phyloP scores from a whole-genome alignment of 495 filamentous ascomycete species.

The Xylaria longipes region DNA sequence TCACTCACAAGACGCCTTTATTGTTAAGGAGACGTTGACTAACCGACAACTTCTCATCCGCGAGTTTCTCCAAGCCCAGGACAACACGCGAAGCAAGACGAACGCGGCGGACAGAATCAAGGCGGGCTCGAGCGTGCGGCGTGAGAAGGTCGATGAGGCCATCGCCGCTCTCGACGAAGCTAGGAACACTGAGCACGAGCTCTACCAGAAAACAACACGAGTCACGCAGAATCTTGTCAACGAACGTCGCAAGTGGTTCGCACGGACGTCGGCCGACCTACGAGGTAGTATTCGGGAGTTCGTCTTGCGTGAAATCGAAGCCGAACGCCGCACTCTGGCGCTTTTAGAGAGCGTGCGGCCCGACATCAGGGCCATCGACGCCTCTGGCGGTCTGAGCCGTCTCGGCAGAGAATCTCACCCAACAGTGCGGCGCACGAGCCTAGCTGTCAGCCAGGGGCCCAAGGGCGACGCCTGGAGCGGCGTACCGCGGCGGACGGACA shows the following conservation, averaged over 20 bases:
- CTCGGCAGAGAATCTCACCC: slow-evolving; percentile 90
- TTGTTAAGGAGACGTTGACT: slow-evolving; percentile 98
- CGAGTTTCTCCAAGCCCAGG: slow-evolving; percentile 87
- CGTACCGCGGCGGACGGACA: slow-evolving; percentile 80
- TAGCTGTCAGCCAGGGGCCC: slow-evolving; percentile 87
- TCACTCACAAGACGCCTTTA: slow-evolving; percentile 94
- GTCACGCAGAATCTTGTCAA: slow-evolving; percentile 88
- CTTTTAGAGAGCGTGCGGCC: slow-evolving; percentile 90
- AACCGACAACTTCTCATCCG: slow-evolving; percentile 98
- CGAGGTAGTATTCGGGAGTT: slow-evolving; percentile 85
- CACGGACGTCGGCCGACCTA: slow-evolving; percentile 81
- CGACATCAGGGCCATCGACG: slow-evolving; percentile 91
- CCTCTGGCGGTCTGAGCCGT: slow-evolving; percentile 84
- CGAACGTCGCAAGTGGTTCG: slow-evolving; percentile 91
- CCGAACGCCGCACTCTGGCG: slow-evolving; percentile 89
- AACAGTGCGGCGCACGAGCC: slow-evolving; percentile 71
- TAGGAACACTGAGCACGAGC: slow-evolving; percentile 73
- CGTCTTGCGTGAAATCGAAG: slow-evolving; percentile 92
- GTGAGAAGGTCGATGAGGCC: slow-evolving; percentile 96
- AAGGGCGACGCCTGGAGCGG: slow-evolving; percentile 98
- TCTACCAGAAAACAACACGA: slow-evolving; percentile 80
- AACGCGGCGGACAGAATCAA: slow-evolving; percentile 88
- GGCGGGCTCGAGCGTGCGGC: slow-evolving; percentile 77
- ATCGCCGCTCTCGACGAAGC: slow-evolving; percentile 89
- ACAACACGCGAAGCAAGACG: slow-evolving; percentile 76